Base-by-base conservation (phyloP, 805 yeast species). In the Metschnikowia chrysomelidarum region DNA sequence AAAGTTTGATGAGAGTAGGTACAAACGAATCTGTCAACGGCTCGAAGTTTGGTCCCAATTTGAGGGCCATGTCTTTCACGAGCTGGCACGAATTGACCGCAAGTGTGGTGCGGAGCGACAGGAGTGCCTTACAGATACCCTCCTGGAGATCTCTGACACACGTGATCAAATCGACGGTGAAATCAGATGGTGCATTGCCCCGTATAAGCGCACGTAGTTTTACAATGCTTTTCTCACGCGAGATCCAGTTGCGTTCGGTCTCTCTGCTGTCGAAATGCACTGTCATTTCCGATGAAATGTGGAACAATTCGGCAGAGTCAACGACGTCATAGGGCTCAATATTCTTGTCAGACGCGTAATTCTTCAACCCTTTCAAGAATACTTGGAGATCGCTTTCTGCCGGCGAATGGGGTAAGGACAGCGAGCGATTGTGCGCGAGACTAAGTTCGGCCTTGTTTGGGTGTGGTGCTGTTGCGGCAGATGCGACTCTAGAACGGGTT, bases 221-320 rank as follows among this genome's bases (percentile, higher is more conserved):
- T 1, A 73, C 50, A 3, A 87, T 72, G 32, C 65, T 64, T 34
- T 73, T 70, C 49, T 89, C 96, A 51, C 98, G 71, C 0, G 51
- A 47, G 15, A 67, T 60, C 98, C 98, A 93, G 54, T 93, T 93
- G 40, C 72, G 71, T 53, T 93, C 98, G 0, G 95, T 83, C 56
- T 93, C 98, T 50, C 82, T 69, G 4, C 82, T 83, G 7, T 69
- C 73, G 49, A 91, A 88, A 10, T 49, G 46, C 1, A 62, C 59
- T 2, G 28, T 8, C 27, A 56, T 36, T 2, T 44, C 54, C 7
- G 48, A 36, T 4, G 57, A 19, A 4, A 43, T 34, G 11, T 36
- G 40, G 21, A 43, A 30, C 11, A 67, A 34, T 3, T 44, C 41
- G 14, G 54, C 53, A 4, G 43, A 30, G 47, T 23, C 56, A 52